phyloP scores from a whole-genome alignment of 495 filamentous ascomycete species.

The Ramalina peruviana region DNA sequence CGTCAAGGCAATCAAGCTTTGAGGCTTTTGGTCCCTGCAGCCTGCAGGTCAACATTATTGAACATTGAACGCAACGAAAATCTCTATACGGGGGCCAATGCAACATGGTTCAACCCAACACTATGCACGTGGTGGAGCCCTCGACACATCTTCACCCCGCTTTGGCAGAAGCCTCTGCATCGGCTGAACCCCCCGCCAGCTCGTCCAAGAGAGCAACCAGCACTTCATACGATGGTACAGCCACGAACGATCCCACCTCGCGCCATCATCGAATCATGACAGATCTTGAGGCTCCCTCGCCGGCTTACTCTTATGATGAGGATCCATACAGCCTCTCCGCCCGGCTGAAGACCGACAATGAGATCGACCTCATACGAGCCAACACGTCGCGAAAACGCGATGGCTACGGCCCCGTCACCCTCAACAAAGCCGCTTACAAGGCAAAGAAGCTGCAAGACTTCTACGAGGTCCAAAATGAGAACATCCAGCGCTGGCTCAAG shows the following conservation, averaged over 20 bases:
- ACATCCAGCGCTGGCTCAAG: slow-evolving; percentile 81
- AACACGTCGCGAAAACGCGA: slow-evolving; percentile 71
- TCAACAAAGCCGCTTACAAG: slow-evolving; percentile 27
- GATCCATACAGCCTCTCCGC: slow-evolving; percentile 77
- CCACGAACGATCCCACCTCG: slow-evolving; percentile 30
- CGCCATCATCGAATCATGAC: slow-evolving; percentile 22
- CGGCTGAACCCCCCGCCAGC: slow-evolving; percentile 5
- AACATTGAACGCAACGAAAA: background rate
- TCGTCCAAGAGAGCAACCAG: slow-evolving; percentile 26
- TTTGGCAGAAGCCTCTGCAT: slow-evolving; percentile 12
- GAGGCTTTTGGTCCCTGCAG: no score
- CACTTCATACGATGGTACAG: slow-evolving; percentile 26
- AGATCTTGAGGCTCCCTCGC: slow-evolving; percentile 52
- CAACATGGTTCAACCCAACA: slow-evolving; percentile 1
- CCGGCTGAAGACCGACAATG: slow-evolving; percentile 59
- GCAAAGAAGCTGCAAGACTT: slow-evolving; percentile 63
- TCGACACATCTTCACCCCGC: slow-evolving; percentile 28
- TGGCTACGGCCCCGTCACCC: slow-evolving; percentile 28
- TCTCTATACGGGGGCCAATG: no score
- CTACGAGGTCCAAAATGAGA: slow-evolving; percentile 86
- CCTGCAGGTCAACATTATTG: no score
- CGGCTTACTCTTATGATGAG: slow-evolving; percentile 42
- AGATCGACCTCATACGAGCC: slow-evolving; percentile 68
- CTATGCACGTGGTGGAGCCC: slow-evolving; percentile 11
- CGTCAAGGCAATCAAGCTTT: no score